Conservation (phyloP, 331 rosid species). For the Spiraea crenata region DNA sequence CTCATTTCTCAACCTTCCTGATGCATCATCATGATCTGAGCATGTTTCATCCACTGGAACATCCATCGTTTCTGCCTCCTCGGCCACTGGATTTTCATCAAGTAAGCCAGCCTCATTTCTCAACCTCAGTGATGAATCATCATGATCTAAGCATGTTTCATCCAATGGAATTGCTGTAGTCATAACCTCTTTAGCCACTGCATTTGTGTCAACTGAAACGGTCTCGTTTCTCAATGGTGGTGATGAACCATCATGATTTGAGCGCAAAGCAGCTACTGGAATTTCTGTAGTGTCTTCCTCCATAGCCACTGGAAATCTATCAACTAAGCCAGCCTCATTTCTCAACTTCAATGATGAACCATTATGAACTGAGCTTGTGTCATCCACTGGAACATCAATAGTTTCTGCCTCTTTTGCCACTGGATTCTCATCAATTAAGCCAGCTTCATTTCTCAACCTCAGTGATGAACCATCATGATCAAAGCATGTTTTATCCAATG, state of each 20-base stretch:
- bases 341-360: constrained; percentile 4
- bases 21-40: constrained; percentile 16
- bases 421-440: constrained; percentile 11
- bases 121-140: constrained; percentile 5
- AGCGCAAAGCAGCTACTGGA: constrained; percentile 7
- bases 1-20: constrained; percentile 18
- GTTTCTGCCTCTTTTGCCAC: constrained; percentile 22
- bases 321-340: constrained; percentile 16
- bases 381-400: constrained; percentile 9
- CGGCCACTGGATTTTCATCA: constrained; percentile 22
- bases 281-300: constrained; percentile 15
- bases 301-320: constrained; percentile 21
- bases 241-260: constrained; percentile 13
- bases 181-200: constrained; percentile 23
- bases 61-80: constrained; percentile 16
- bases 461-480: constrained; percentile 2
- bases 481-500: constrained; percentile 17
- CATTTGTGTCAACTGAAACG: constrained; percentile 10
- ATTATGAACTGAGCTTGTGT: constrained; percentile 15
- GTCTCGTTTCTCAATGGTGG: constrained; percentile 22
- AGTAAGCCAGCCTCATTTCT: constrained; percentile 18
- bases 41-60: constrained; percentile 12
- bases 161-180: constrained; percentile 8
- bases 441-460: constrained; percentile 23
- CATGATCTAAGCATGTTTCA: constrained; percentile 19